phyloP scores from a whole-genome alignment of 352 stramenopile species.

The Phytophthora quininea region DNA sequence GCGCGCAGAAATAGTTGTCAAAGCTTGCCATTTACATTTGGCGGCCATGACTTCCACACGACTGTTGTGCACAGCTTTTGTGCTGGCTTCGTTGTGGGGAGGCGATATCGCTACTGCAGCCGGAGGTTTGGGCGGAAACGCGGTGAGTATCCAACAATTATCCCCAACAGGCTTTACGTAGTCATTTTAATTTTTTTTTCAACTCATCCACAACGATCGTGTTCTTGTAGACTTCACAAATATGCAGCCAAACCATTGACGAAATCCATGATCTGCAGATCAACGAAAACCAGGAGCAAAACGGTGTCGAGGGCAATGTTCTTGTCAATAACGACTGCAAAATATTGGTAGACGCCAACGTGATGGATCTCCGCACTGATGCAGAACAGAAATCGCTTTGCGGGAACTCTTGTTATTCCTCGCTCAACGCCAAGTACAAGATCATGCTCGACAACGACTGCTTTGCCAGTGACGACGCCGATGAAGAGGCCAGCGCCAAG shows the following conservation, averaged over 20 bases:
- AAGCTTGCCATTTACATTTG: neutral
- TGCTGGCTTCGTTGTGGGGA: neutral
- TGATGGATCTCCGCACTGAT: slow-evolving; percentile 59
- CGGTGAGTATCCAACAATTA: neutral
- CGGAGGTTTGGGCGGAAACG: neutral
- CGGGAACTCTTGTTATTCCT: slow-evolving; percentile 64
- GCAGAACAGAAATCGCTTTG: slow-evolving; percentile 66
- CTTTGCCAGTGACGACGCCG: slow-evolving; percentile 55
- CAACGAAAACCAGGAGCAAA: slow-evolving; percentile 59
- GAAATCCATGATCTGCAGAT: slow-evolving; percentile 58
- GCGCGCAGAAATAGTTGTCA: slow-evolving; percentile 25
- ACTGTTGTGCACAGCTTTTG: neutral
- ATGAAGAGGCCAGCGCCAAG: slow-evolving; percentile 59
- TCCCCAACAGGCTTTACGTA: too few species aligned
- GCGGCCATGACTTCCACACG: too few species aligned
- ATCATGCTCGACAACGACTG: slow-evolving; percentile 69
- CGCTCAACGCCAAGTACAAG: slow-evolving; percentile 67
- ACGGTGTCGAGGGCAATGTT: slow-evolving; percentile 64
- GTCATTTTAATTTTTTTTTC: too few species aligned
- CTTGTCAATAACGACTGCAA: slow-evolving; percentile 68
- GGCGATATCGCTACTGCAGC: neutral
- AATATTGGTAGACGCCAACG: slow-evolving; percentile 54
- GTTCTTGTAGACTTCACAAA: slow-evolving; percentile 12
- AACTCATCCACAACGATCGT: too few species aligned
- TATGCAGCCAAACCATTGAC: slow-evolving; percentile 52